Conservation (phyloP, 257 asterid genomes). For the Fraxinus excelsior region DNA sequence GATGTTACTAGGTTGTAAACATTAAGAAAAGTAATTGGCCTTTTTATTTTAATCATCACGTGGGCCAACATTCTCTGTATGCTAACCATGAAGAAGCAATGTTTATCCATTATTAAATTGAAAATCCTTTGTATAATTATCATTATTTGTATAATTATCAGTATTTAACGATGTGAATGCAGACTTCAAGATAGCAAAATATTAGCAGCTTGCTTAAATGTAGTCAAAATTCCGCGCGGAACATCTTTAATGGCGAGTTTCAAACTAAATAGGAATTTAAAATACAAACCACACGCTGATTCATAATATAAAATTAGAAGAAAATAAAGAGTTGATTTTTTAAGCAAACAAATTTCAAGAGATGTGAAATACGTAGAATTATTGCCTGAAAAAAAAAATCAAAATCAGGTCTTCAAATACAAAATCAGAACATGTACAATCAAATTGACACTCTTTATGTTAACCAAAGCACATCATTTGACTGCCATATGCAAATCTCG, state of each 20-base stretch:
- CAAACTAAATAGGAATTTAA: conserved; percentile 5
- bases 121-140: neutral
- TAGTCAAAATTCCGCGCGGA: neutral
- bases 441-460: no score
- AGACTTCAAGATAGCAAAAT: neutral
- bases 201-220: conserved; percentile 8
- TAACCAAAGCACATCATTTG: no score
- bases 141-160: no score
- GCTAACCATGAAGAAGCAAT: conserved; percentile 18
- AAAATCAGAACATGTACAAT: no score
- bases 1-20: conserved; percentile 43
- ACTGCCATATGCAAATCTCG: no score
- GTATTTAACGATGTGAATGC: conserved; percentile 20
- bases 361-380: no score
- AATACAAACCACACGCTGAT: conserved; percentile 32
- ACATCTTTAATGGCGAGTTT: neutral
- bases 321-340: neutral
- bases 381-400: no score
- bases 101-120: conserved; percentile 9
- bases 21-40: conserved; percentile 28
- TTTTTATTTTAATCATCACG: conserved; percentile 12
- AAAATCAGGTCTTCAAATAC: no score
- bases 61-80: conserved; percentile 41
- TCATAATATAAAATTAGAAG: conserved; percentile 8
- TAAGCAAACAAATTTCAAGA: conserved; percentile 40